A percentile compares a stretch with the other conserved stretches of the same genome.
Conservation (phyloP, 768 basidiomycete genomes). For the Tylopilus vinaceipallidus region DNA sequence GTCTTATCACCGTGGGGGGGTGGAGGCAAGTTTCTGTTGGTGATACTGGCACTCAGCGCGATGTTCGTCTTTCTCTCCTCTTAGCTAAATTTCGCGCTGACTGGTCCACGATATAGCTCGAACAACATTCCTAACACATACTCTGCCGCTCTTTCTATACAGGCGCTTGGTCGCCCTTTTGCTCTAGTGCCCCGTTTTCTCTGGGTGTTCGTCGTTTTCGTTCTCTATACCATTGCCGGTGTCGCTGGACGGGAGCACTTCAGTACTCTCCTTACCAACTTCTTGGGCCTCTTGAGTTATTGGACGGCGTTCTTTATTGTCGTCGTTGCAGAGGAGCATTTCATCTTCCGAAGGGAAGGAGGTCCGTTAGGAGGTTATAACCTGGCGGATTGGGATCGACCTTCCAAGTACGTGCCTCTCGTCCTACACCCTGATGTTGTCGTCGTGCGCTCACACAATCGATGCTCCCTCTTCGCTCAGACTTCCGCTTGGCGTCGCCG, state of each 20-base stretch:
- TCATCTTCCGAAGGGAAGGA: conserved; percentile 40
- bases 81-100: not conserved
- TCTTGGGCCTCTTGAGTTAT: conserved; percentile 43
- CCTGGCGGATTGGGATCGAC: conserved; percentile 45
- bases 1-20: conserved; percentile 45
- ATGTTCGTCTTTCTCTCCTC: conserved; percentile 32
- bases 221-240: conserved; percentile 39
- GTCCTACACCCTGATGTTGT: not conserved
- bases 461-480: conserved; percentile 15
- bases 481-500: conserved; percentile 49
- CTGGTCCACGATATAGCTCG: conserved; percentile 19
- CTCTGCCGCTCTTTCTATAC: conserved; percentile 46
- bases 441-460: not conserved
- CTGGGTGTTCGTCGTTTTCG: conserved; percentile 43
- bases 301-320: conserved; percentile 49
- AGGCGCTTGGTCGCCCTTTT: conserved; percentile 43
- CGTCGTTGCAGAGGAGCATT: conserved; percentile 46
- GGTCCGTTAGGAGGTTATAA: conserved; percentile 51
- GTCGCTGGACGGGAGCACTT: conserved; percentile 46
- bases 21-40: conserved; percentile 40
- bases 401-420: conserved; percentile 32
- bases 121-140: conserved; percentile 46
- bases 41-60: conserved; percentile 42
- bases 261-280: conserved; percentile 40
- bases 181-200: conserved; percentile 44